These are phyloP conservation scores for Kazachstania martiniae DNA, from an alignment of 805 yeast genomes.

Conservation along the genomic window DNA sequence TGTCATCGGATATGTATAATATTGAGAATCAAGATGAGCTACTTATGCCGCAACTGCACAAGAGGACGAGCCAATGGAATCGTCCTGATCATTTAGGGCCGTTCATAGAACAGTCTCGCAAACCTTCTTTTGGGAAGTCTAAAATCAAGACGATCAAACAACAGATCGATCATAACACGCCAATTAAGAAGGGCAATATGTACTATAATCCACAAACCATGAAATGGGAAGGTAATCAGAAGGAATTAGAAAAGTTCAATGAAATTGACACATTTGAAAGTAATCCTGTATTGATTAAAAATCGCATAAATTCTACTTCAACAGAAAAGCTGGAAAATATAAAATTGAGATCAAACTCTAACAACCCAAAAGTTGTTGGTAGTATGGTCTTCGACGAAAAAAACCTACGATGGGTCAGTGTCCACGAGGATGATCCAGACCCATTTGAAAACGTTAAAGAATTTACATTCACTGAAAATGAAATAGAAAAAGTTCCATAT, in stretches of 20 bases:
- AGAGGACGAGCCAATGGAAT: slow-evolving; percentile 9
- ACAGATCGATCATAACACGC: slow-evolving; percentile 26
- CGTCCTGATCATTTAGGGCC: slow-evolving; percentile 11
- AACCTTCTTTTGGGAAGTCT: too few species aligned
- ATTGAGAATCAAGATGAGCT: slow-evolving; percentile 18
- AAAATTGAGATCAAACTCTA: slow-evolving; percentile 5
- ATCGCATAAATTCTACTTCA: too few species aligned
- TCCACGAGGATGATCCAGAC: slow-evolving; percentile 20
- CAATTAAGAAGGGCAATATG: slow-evolving; percentile 23
- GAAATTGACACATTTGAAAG: slow-evolving; percentile 14
- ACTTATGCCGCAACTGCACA: slow-evolving; percentile 21
- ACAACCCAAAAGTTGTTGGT: slow-evolving; percentile 20
- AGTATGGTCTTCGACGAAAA: slow-evolving; percentile 27
- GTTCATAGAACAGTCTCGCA: slow-evolving; percentile 11
- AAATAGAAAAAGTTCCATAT: slow-evolving; percentile 11
- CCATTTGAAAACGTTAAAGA: slow-evolving; percentile 24
- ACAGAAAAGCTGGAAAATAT: slow-evolving; percentile 5
- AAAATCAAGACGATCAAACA: slow-evolving; percentile 25
- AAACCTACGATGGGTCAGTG: slow-evolving; percentile 25
- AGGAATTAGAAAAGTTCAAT: slow-evolving; percentile 16
- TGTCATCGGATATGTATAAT: slow-evolving; percentile 22
- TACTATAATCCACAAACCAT: slow-evolving; percentile 22
- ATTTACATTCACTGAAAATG: slow-evolving; percentile 3
- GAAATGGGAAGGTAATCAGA: slow-evolving; percentile 26
- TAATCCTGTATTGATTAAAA: neutral